Evolutionary conservation across 129 eudicot genomes (phyloP).

Genomic region (Gnaphalium uliginosum): DNA sequence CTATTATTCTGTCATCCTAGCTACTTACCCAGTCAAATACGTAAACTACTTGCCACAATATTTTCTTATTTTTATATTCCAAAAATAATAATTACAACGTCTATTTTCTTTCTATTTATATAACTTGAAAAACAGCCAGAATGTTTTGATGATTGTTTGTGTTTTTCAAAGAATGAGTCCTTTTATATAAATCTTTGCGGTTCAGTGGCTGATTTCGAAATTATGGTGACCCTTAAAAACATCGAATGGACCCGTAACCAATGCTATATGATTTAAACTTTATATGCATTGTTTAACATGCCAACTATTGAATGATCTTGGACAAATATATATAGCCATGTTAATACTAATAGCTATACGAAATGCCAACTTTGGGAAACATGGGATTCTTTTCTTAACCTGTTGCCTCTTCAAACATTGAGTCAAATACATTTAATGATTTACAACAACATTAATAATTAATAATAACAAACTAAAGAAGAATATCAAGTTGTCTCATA

Average conservation of each 20-base stretch:
- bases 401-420: background rate
- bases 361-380: background rate
- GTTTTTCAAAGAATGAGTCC: background rate
- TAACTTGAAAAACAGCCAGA: background rate
- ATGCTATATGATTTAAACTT: too few relatives aligned
- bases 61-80: background rate
- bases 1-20: constrained; percentile 33
- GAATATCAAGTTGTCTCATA: background rate
- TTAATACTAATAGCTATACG: too few relatives aligned
- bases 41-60: constrained; percentile 34
- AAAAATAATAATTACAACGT: background rate
- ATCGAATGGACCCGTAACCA: too few relatives aligned
- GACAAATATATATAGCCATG: too few relatives aligned
- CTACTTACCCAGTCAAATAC: constrained; percentile 39
- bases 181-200: background rate
- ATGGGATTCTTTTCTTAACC: background rate
- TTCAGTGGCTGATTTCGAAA: too few relatives aligned
- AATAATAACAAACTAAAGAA: background rate
- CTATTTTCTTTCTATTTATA: background rate
- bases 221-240: too few relatives aligned
- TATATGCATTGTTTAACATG: too few relatives aligned
- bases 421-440: background rate
- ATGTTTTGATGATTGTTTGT: background rate
- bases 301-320: too few relatives aligned
- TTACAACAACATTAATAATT: background rate